Base-by-base conservation (phyloP, 495 filamentous ascomycete genomes). In the Tirmania nivea region DNA sequence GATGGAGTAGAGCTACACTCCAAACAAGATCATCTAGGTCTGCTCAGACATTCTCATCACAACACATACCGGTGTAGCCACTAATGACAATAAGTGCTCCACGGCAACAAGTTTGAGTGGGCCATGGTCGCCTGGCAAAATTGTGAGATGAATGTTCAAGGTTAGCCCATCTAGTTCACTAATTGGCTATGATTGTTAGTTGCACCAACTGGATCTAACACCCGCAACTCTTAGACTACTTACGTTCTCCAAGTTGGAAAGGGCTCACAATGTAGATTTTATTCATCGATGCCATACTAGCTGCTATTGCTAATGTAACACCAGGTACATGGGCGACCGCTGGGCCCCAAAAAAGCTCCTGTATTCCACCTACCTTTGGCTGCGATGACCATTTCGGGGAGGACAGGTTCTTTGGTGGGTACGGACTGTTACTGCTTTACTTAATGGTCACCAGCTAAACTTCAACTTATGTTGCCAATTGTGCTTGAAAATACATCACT, bases 261-360 rank as follows among this genome's bases (percentile, higher is more conserved):
- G 9, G 36, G n/a, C n/a, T 42, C 36, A n/a, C n/a, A 21, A 58
- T 59, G 57, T 59, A 52, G 57, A 51, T 36, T 10, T 9, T 0
- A 11, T 42, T 42, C n/a, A 10, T 42, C 10, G 36, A 42, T 42
- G n/a, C 36, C 9, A 42, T 42, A 10, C n/a, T n/a, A 9, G 9
- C 36, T 42, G n/a, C 36, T 42, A n/a, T 42, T 9, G 10, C n/a
- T 42, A 8, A 9, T 16, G 37, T 31, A 20, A 5, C 35, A 37
- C 34, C 48, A 76, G 78, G 53, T 83, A 81, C 65, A 74, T 82
- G 68, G 78, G 79, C 50, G 79, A 83, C 65, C 70, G 79, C 6
- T 83, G 79, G 79, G 59, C 74, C 2, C 70, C 68, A 16, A 54
- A 57, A 16, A 78, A 82, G 59, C 69, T 83, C 0, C 73, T 74